phyloP scores from a whole-genome alignment of 345 rosid species.

The Populus alba region DNA sequence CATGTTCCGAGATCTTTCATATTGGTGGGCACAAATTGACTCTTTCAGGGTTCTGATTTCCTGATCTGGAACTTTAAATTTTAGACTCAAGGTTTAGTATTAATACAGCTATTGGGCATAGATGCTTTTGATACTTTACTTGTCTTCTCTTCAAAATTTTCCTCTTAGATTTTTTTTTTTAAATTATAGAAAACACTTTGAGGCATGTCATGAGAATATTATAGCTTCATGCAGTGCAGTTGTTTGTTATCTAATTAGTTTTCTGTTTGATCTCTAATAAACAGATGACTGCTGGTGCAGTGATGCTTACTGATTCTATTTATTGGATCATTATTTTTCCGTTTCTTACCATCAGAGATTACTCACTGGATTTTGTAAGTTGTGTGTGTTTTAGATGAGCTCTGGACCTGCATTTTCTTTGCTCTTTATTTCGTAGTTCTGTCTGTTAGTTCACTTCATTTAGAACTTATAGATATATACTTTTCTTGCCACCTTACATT shows the following conservation, averaged over 20 bases:
- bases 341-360: slow-evolving; percentile 51
- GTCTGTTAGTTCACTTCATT: background rate
- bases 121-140: background rate
- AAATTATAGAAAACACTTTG: background rate
- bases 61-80: background rate
- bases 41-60: background rate
- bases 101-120: background rate
- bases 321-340: slow-evolving; percentile 72
- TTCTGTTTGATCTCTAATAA: slow-evolving; percentile 13
- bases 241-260: background rate
- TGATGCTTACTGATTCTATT: slow-evolving; percentile 56
- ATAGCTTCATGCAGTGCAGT: background rate
- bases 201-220: slow-evolving; percentile 6
- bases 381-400: background rate
- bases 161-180: background rate
- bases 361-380: slow-evolving; percentile 52
- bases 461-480: background rate
- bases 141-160: background rate
- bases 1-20: background rate
- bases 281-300: slow-evolving; percentile 63
- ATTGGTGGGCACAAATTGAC: background rate
- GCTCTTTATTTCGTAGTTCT: background rate
- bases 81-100: background rate
- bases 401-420: background rate
- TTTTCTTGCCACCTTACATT: background rate